Base-by-base conservation (phyloP, 352 stramenopile species). In the Globisporangium acanthophoron region DNA sequence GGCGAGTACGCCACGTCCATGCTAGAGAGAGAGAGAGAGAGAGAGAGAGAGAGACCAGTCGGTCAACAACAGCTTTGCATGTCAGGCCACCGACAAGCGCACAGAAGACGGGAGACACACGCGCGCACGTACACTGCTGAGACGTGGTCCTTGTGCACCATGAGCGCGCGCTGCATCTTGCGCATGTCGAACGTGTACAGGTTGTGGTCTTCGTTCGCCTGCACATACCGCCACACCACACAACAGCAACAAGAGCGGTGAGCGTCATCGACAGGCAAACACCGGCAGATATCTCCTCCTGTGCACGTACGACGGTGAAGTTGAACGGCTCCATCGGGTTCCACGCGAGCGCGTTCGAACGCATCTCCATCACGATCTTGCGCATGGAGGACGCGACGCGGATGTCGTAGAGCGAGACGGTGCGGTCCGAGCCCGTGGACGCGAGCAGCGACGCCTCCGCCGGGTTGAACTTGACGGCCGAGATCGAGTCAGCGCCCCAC, bases 151-250 rank as follows among this genome's bases (percentile, higher is more conserved):
- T 98, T 99, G 82, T 99, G 97, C 41, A 99, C 97, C 66, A 96
- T 94, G 61, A 96, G 70, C 41, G 90, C 90, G 48, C 85, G 71
- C 41, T 93, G 69, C 61, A 99, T 85, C 68, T 98, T 98, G 67
- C 98, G 85, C 92, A 99, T 99, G 80, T 99, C 98, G 73, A 99
- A 99, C 33, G 94, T 98, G 80, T 99, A 99, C 48, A 97, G 67
- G 65, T 99, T 98, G 79, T 98, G 92, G 78, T 99, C 97, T 81
- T 99, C 98, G 76, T 99, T 99, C 49, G 96, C 97, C 78, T 90
- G 24, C 11, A 44, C 8, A 40, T 9, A 8, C 31, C 31, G 31
- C 37, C 1, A 16, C 37, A 41, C 3, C 7, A 40, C 35, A 1
- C 35, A 13, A 13, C 9, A 40, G 37, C 37, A 12, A 41, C 37